These are phyloP conservation scores for Hanseniaspora lachancei DNA, from an alignment of 805 yeast species.

Conservation along the genomic window DNA sequence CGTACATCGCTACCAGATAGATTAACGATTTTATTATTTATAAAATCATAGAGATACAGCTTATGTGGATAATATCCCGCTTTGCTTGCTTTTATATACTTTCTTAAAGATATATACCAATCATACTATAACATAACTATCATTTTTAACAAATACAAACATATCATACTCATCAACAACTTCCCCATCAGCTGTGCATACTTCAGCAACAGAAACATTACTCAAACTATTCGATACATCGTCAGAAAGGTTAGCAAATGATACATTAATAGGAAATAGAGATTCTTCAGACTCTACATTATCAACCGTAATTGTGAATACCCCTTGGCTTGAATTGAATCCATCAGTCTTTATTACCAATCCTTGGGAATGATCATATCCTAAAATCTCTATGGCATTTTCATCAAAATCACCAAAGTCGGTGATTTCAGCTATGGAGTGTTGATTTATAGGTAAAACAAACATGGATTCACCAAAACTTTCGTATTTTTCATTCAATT, in stretches of 20 bases:
- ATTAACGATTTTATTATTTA: neutral
- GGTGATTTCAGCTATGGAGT: conserved; percentile 35
- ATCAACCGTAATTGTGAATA: conserved; percentile 66
- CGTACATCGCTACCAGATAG: neutral
- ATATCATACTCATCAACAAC: conserved; percentile 36
- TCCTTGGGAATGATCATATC: conserved; percentile 51
- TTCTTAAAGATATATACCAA: neutral
- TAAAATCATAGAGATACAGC: no score
- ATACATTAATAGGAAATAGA: conserved; percentile 75
- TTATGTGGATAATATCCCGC: no score
- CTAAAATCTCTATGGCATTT: conserved; percentile 41
- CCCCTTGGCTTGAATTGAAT: conserved; percentile 45
- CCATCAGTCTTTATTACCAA: conserved; percentile 49
- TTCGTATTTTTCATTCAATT: conserved; percentile 41
- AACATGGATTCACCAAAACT: conserved; percentile 38
- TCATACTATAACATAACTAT: neutral
- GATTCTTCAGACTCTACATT: conserved; percentile 60
- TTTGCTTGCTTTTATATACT: no score
- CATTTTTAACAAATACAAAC: conserved; percentile 1
- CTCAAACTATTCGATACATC: conserved; percentile 40
- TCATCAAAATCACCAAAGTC: conserved; percentile 38
- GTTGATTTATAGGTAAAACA: conserved; percentile 44
- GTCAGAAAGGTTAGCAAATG: conserved; percentile 40
- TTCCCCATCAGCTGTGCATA: conserved; percentile 45
- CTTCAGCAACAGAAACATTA: conserved; percentile 48